Base-by-base conservation (phyloP, 2,329 filamentous ascomycete species). In the Helotiales sp. region DNA sequence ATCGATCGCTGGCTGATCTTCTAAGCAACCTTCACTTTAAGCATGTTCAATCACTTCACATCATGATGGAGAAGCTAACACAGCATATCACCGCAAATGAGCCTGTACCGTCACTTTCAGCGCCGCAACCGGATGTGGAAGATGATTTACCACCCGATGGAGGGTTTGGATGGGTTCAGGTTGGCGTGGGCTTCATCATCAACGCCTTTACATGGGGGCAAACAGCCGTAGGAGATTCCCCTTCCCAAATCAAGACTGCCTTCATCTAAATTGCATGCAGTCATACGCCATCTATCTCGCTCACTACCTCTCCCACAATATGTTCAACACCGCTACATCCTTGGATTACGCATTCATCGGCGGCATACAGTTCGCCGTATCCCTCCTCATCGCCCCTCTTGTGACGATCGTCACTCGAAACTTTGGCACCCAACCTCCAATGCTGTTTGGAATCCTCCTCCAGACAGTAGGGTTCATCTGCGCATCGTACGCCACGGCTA, bases 261-360 rank as follows among this genome's bases (percentile, higher is more conserved):
- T 47, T 15, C 6, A 1, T 40, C 45, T 65, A 55, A 67, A 60
- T n/a, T 3, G 37, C 1, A 6, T n/a, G 45, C 62, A 78, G 72
- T 81, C 82, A 2, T 89, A 79, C 73, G 84, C 82, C 6, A 83
- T 89, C 30, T 88, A 87, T 71, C 81, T 89, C 6, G 83, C 84
- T 0, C 79, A 85, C 71, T 90, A 87, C 72, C 80, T 89, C 7
- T 74, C 80, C 15, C 82, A 82, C 62, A 76, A 83, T 43, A 80
- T 80, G 60, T 88, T 85, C 68, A 80, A 84, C 0, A 80, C 80
- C 1, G 84, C 86, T 0, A 84, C 83, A 0, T 78, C 80, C 2
- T 79, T 89, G 0, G 80, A 87, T 24, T 89, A 85, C 70, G 87
- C 87, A 28, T 85, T 89, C 67, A 81, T 90, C 20, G 87, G 88